Conservation (phyloP, 352 stramenopile species). For the Phytophthora ramorum region DNA sequence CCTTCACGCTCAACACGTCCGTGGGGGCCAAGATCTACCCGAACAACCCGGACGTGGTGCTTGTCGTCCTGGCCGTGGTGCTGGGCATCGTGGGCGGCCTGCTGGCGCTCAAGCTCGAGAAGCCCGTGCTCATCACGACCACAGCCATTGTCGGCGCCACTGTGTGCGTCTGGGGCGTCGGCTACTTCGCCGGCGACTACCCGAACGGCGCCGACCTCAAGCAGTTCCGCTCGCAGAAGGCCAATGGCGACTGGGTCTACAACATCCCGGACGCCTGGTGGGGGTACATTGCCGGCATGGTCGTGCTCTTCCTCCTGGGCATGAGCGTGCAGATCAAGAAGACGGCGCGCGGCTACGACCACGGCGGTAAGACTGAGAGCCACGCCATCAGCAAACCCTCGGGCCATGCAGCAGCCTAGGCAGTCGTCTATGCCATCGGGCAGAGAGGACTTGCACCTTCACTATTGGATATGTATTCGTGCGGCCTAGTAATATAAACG, state of each 20-base stretch:
- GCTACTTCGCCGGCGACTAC: slow-evolving; percentile 75
- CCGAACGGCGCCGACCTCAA: slow-evolving; percentile 64
- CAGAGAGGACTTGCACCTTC: not conserved
- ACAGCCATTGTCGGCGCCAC: slow-evolving; percentile 68
- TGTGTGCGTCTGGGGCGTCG: slow-evolving; percentile 61
- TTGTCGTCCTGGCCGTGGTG: slow-evolving; percentile 48
- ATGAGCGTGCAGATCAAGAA: slow-evolving; percentile 70
- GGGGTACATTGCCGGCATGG: slow-evolving; percentile 69
- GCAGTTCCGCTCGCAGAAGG: slow-evolving; percentile 46
- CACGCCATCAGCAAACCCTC: slow-evolving; percentile 37
- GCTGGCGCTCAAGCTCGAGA: slow-evolving; percentile 64
- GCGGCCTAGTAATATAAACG: slow-evolving; percentile 35
- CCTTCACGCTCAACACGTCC: slow-evolving; percentile 57
- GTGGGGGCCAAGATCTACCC: slow-evolving; percentile 61
- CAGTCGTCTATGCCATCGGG: no score
- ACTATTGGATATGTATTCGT: slow-evolving; percentile 29
- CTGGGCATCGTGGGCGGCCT: slow-evolving; percentile 50
- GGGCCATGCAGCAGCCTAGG: slow-evolving; percentile 37
- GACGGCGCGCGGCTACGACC: slow-evolving; percentile 59
- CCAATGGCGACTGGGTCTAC: slow-evolving; percentile 62
- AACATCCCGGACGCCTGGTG: slow-evolving; percentile 75
- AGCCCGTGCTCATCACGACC: slow-evolving; percentile 57
- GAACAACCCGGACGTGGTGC: slow-evolving; percentile 49
- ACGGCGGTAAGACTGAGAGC: slow-evolving; percentile 42
- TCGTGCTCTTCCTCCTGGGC: slow-evolving; percentile 66